Evolutionary conservation across 2,329 filamentous ascomycete genomes (phyloP).

Genomic region (Hymenoscyphus salicellus): DNA sequence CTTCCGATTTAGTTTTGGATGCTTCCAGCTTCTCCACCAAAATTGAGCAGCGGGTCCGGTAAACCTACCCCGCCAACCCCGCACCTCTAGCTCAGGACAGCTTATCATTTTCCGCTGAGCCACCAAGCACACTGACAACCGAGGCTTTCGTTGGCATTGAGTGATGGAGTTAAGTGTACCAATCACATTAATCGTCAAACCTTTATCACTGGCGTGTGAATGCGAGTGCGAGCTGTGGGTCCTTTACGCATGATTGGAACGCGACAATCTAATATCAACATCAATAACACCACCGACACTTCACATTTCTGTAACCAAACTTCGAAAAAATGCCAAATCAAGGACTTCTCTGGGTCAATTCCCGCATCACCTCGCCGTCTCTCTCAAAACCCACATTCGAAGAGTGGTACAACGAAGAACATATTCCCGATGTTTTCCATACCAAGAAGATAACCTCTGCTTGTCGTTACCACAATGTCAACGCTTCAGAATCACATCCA

Average conservation of each 20-base stretch:
- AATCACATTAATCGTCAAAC: neutral
- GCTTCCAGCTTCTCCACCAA: neutral
- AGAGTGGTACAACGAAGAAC: constrained; percentile 17
- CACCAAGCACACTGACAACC: neutral
- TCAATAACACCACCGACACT: neutral
- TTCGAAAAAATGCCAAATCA: constrained; percentile 4
- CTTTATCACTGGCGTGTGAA: neutral
- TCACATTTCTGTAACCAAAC: neutral
- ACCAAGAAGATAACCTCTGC: constrained; percentile 12
- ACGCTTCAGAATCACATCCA: constrained; percentile 6
- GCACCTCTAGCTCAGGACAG: neutral
- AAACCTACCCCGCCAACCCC: neutral
- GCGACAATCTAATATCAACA: no score
- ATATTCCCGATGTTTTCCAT: constrained; percentile 16
- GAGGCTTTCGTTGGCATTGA: neutral
- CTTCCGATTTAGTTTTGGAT: neutral
- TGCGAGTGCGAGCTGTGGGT: neutral
- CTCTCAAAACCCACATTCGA: constrained; percentile 8
- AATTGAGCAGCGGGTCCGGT: neutral
- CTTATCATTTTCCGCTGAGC: neutral
- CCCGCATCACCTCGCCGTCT: constrained; percentile 11
- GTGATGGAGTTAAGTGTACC: neutral
- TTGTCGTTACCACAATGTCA: constrained; percentile 12
- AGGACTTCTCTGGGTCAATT: constrained; percentile 15
- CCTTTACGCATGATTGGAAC: no score